Base-by-base conservation (phyloP, 2,329 filamentous ascomycete species). In the Diaporthe batatas region DNA sequence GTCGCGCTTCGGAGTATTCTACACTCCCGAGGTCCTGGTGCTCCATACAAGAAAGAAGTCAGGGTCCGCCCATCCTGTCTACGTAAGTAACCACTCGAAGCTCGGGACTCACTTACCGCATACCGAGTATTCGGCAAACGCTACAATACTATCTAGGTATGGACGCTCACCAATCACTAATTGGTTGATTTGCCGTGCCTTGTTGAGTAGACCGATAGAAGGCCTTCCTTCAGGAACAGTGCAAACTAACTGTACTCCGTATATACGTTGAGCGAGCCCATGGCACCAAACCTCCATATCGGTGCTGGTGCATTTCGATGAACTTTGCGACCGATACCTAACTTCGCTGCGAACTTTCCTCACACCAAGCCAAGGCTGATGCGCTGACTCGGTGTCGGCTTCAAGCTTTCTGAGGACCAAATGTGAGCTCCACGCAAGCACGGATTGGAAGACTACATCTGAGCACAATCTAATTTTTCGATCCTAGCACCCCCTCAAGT, bases 351-450 rank as follows among this genome's bases (percentile, higher is more conserved):
- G 21, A 21, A 32, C 14, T 11, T 34, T 1, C 44, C 11, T 8
- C 2, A 11, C 44, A 36, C 18, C 12, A 18, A 51, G 44, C 18
- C 21, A 25, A n/a, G 12, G 44, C 59, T 32, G 32, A 65, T 6
- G 11, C 34, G 32, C 44, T 65, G 44, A 65, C 59, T 65, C 59
- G 44, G 59, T 65, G 3, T 47, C 29, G 12, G 44, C 42, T 34
- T 65, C 36, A 51, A 65, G 44, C 29, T 65, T 65, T 51, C 29
- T 51, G 51, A 39, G 59, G 44, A 65, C 23, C 44, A 65, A 65
- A 44, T 29, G 51, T 51, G 59, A 65, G 59, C 59, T 65, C 59
- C 59, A 65, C 59, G 59, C 44, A 51, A 51, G 29, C 21, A 51
- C 29, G 21, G 59, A 36, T 51, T 65, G 36, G 29, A 65, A 51